Conservation (phyloP, 2,329 filamentous ascomycete genomes). For the Pyrenochaeta sp. region DNA sequence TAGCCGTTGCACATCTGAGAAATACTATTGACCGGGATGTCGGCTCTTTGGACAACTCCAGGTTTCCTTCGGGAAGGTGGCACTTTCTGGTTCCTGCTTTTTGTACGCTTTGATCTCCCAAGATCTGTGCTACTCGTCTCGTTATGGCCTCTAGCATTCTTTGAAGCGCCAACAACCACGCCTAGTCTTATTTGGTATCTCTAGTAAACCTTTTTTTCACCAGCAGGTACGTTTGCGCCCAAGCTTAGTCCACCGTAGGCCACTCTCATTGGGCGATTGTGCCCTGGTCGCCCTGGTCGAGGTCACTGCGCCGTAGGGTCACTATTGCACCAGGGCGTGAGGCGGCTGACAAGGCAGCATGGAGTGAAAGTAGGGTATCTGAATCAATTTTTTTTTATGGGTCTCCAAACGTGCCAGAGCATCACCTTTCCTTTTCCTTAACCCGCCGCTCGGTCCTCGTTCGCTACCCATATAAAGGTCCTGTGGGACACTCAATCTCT, state of each 20-base stretch:
- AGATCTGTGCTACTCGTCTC: too few relatives aligned
- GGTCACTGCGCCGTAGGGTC: too few relatives aligned
- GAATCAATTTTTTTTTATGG: too few relatives aligned
- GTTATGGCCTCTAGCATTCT: too few relatives aligned
- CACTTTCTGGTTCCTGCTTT: neutral
- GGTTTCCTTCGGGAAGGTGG: conserved; percentile 1
- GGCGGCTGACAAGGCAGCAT: too few relatives aligned
- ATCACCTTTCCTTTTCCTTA: neutral
- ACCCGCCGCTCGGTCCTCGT: neutral
- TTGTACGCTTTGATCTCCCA: too few relatives aligned
- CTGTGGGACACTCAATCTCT: neutral
- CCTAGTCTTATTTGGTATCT: neutral
- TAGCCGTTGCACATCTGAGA: too few relatives aligned
- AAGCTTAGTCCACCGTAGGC: neutral
- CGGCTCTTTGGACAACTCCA: neutral
- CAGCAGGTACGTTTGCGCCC: conserved; percentile 1
- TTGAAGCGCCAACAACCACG: too few relatives aligned
- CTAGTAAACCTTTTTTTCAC: conserved; percentile 1
- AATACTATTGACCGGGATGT: neutral
- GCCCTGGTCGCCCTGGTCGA: conserved; percentile 1
- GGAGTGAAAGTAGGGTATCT: too few relatives aligned
- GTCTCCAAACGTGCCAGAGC: neutral
- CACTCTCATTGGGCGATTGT: too few relatives aligned
- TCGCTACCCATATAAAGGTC: conserved; percentile 12
- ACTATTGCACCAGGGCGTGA: conserved; percentile 1